A percentile compares a stretch with the other conserved stretches of the same genome.
These are phyloP conservation scores for Oryza nivara DNA, from an alignment of 176 grass and related monocot genomes.

Conservation along the genomic window DNA sequence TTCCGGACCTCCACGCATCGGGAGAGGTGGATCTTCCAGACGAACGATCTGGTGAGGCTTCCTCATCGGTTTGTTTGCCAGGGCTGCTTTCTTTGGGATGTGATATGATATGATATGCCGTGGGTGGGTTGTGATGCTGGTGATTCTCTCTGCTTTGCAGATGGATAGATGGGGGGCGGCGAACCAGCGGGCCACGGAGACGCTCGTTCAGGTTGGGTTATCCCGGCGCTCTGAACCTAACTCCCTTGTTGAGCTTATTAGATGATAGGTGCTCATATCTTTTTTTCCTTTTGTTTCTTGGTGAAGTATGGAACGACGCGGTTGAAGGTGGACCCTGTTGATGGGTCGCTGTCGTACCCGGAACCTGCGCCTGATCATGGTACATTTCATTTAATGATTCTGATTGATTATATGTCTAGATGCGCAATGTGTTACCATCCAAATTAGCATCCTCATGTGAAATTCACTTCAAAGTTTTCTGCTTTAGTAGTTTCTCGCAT, in stretches of 20 bases:
- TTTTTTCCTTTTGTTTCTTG: slow-evolving; percentile 34
- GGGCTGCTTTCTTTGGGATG: not conserved
- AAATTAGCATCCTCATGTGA: not conserved
- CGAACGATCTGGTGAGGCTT: slow-evolving; percentile 68
- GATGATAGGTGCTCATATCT: slow-evolving; percentile 18
- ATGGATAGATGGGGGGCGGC: slow-evolving; percentile 50
- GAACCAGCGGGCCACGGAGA: slow-evolving; percentile 65
- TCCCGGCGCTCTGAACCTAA: not conserved
- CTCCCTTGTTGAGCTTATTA: slow-evolving; percentile 11
- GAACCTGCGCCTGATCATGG: slow-evolving; percentile 65
- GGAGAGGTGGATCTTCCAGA: slow-evolving; percentile 82
- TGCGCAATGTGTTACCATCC: not conserved
- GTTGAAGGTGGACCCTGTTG: slow-evolving; percentile 64
- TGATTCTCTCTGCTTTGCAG: slow-evolving; percentile 48
- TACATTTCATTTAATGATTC: slow-evolving; percentile 32
- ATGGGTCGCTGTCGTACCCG: slow-evolving; percentile 69
- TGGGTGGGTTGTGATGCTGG: slow-evolving; percentile 5
- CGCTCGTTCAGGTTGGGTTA: slow-evolving; percentile 62
- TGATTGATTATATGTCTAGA: not conserved
- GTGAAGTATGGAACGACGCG: slow-evolving; percentile 82
- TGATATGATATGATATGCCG: not conserved
- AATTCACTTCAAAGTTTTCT: slow-evolving; percentile 27
- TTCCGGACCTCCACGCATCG: slow-evolving; percentile 88
- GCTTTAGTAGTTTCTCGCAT: slow-evolving; percentile 22
- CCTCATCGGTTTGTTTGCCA: not conserved